Evolutionary conservation across 1,139 yeast species (phyloP).

Genomic region (Saccharomyces hybrid): DNA sequence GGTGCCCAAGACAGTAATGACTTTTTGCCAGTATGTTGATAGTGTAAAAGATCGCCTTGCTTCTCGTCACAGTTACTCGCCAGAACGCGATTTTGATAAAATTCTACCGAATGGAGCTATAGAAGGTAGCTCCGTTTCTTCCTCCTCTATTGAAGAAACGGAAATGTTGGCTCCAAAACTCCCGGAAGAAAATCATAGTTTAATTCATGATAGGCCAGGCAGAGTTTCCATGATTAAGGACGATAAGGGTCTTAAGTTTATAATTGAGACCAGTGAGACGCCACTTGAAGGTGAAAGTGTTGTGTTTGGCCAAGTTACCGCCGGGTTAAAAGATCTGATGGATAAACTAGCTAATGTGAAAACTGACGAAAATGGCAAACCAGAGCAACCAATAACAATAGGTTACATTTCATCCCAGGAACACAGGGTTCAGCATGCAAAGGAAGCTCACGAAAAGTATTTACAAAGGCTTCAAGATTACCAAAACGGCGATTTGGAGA

Average conservation of each 20-base stretch:
- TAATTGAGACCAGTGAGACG: slow-evolving; percentile 32
- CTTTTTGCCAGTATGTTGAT: slow-evolving; percentile 55
- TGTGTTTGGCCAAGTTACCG: slow-evolving; percentile 67
- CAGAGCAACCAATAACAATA: slow-evolving; percentile 41
- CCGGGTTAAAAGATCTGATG: slow-evolving; percentile 53
- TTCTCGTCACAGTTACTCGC: slow-evolving; percentile 47
- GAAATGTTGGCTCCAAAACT: not conserved
- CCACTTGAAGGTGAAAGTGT: slow-evolving; percentile 49
- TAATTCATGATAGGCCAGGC: slow-evolving; percentile 62
- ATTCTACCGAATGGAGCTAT: slow-evolving; percentile 31
- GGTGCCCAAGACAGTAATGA: slow-evolving; percentile 62
- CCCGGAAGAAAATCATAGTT: slow-evolving; percentile 55
- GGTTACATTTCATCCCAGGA: slow-evolving; percentile 22
- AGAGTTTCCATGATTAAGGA: slow-evolving; percentile 71
- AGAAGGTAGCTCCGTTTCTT: slow-evolving; percentile 80
- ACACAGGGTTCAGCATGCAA: slow-evolving; percentile 15
- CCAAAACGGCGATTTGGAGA: slow-evolving; percentile 18
- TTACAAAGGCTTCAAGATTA: slow-evolving; percentile 16
- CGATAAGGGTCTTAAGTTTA: slow-evolving; percentile 65
- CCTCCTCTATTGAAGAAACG: slow-evolving; percentile 19
- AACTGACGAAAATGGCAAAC: slow-evolving; percentile 35
- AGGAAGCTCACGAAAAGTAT: slow-evolving; percentile 18
- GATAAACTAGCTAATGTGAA: slow-evolving; percentile 44
- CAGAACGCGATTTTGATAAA: not conserved
- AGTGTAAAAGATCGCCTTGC: slow-evolving; percentile 39